A percentile compares a stretch with the other conserved stretches of the same genome.
phyloP scores from a whole-genome alignment of 2,329 filamentous ascomycete genomes.

The Magnaporthales sp. region DNA sequence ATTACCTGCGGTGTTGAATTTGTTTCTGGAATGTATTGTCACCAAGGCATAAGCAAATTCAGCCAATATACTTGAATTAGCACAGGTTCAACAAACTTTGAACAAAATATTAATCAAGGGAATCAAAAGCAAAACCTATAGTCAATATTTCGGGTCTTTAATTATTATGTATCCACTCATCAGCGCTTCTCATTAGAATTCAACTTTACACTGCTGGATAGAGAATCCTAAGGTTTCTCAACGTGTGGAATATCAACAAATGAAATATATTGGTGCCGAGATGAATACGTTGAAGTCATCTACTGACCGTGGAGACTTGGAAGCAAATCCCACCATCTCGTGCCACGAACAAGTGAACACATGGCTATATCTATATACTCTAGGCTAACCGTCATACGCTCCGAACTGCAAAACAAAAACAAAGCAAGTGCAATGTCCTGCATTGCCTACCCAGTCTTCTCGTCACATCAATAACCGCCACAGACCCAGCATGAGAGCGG shows the following conservation, averaged over 20 bases:
- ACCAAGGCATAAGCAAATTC: no score
- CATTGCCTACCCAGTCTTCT: neutral
- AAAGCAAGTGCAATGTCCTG: neutral
- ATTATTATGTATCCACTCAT: neutral
- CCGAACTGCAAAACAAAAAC: no score
- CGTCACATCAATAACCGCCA: slow-evolving; percentile 60
- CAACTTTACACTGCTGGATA: neutral
- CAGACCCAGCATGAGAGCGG: slow-evolving; percentile 58
- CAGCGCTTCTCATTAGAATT: neutral
- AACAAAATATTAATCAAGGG: no score
- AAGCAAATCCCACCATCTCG: neutral
- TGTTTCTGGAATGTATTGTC: no score
- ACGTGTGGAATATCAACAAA: neutral
- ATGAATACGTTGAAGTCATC: neutral
- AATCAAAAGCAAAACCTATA: no score
- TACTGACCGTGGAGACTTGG: neutral
- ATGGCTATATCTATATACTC: neutral
- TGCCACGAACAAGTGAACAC: neutral
- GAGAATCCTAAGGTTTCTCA: neutral
- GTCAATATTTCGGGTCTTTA: no score
- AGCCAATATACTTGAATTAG: no score
- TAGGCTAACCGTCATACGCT: neutral
- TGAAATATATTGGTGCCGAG: neutral
- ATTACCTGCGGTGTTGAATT: no score
- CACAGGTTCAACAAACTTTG: no score